These are phyloP conservation scores for Fusarium lateritium DNA, from an alignment of 2,329 filamentous ascomycete species.

Conservation along the genomic window DNA sequence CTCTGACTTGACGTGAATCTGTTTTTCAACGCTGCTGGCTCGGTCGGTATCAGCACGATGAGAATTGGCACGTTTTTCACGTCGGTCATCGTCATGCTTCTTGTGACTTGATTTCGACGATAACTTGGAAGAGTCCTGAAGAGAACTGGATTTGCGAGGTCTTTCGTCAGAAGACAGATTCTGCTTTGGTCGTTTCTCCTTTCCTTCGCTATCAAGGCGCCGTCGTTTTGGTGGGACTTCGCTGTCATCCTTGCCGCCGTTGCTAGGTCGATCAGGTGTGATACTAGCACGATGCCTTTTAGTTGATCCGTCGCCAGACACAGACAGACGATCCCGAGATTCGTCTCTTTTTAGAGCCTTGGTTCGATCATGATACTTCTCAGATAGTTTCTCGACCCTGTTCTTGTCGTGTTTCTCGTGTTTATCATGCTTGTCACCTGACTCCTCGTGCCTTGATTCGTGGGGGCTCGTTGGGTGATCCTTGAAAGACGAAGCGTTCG, in stretches of 20 bases:
- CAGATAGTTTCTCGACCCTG: conserved; percentile 57
- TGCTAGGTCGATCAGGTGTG: conserved; percentile 69
- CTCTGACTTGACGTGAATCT: conserved; percentile 71
- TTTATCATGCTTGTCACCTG: conserved; percentile 60
- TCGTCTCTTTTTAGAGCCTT: conserved; percentile 74
- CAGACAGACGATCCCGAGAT: conserved; percentile 68
- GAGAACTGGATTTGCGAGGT: conserved; percentile 58
- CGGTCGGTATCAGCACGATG: conserved; percentile 61
- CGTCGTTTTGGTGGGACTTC: conserved; percentile 70
- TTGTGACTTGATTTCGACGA: conserved; percentile 54
- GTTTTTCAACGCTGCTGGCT: conserved; percentile 60
- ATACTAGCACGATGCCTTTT: conserved; percentile 73
- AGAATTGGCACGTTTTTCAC: conserved; percentile 58
- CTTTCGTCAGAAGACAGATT: conserved; percentile 63
- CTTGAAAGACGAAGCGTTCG: conserved; percentile 67
- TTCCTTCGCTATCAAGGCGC: conserved; percentile 68
- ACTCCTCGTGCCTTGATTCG: conserved; percentile 66
- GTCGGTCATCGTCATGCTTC: conserved; percentile 59
- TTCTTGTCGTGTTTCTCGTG: conserved; percentile 59
- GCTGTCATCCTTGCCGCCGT: conserved; percentile 66
- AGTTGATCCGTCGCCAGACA: conserved; percentile 65
- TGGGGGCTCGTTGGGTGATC: conserved; percentile 66
- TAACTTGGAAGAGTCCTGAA: conserved; percentile 59
- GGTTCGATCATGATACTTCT: conserved; percentile 72
- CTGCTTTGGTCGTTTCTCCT: conserved; percentile 64